Evolutionary conservation across 2,329 filamentous ascomycete genomes (phyloP), one percentile per base, ranked within the genome.

Genomic region (Talaromyces rugulosus): DNA sequence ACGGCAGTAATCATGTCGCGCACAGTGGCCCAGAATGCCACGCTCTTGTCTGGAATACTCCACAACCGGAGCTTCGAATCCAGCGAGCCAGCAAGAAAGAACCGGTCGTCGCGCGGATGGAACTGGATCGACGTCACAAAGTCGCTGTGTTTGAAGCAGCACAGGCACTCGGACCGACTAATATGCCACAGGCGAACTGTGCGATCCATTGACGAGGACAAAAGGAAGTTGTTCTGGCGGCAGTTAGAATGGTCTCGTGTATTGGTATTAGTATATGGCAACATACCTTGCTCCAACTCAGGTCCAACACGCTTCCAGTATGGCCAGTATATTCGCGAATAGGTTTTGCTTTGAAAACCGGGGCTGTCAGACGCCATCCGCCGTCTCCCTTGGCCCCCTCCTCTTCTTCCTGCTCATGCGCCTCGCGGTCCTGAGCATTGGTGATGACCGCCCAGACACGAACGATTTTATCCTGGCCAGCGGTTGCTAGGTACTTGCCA

Each of bases 191-290:
- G 77, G 14, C 92, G 86, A 12, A 99, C 95, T 0, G 93, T 96
- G 80, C 97, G 97, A 74, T 99, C 95, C 92, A 98, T 97, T 0
- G 93, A 96, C 0, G 93, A 96, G 3, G 94, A 97, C 16, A 99
- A 82, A 31, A 99, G 77, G 68, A 99, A 99, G 74, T 96, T 96
- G 77, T 99, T 99, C 82, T 85, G 31, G 42, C 50, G 11, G 9
- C 23, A 53, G 51, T 59, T 31, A 62, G 33, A 27, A 47, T 27
- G 2, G n/a, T 9, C 9, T 44, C 5, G 27, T n/a, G 3, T 16
- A 56, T 28, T 23, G 56, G 3, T 4, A 27, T 36, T n/a, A 16
- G n/a, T 9, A 14, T 42, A 31, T 28, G 42, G 9, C 44, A 47
- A 51, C 75, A 62, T 75, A 84, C 83, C 77, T 98, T 99, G 80